Base-by-base conservation (phyloP, 768 basidiomycete genomes). In the Coprinopsis cinerea region DNA sequence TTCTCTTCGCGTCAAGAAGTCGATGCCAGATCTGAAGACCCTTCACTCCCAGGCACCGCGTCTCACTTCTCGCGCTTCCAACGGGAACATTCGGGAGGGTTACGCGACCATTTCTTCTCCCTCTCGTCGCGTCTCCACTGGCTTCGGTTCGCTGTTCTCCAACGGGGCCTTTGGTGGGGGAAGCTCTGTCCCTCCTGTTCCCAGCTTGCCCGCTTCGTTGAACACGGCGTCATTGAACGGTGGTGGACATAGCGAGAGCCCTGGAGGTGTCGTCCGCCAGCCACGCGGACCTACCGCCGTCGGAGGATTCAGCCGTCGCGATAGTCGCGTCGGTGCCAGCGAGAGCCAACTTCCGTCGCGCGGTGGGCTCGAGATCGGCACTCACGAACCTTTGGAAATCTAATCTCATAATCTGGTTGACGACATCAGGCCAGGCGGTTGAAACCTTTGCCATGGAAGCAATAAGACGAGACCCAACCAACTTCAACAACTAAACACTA, bases 1-100 rank as follows among this genome's bases (percentile, higher is more conserved):
- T 41, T 73, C 81, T 35, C 78, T 97, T 48, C 84, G 94, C 35
- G 82, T 85, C 66, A 98, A 98, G 76, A 96, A 96, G 70, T 95
- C 92, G 20, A 98, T 98, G 96, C 96, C 96, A 2, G 92, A 97
- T 67, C 83, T 97, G 82, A 90, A 90, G 70, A 86, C 86, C 14
- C 67, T 92, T 55, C 89, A 90, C 53, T 74, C 83, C 15, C 82
- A 84, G 59, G 83, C 85, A 1, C 89, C 88, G 27, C 85, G 89
- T 45, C 77, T 92, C 41, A 81, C 71, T 50, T 84, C 85, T 14
- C 85, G 89, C 53, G 76, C 88, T 15, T 92, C 89, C 41, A 92
- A 91, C 63, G 88, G 89, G 49, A 92, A 92, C 62, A 91, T 92
- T 50, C 83, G 90, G 36, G 78, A 80, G 64, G 88, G 88, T 24